Evolutionary conservation across 768 basidiomycete genomes (phyloP).

Genomic region (Lyophyllum semitale): DNA sequence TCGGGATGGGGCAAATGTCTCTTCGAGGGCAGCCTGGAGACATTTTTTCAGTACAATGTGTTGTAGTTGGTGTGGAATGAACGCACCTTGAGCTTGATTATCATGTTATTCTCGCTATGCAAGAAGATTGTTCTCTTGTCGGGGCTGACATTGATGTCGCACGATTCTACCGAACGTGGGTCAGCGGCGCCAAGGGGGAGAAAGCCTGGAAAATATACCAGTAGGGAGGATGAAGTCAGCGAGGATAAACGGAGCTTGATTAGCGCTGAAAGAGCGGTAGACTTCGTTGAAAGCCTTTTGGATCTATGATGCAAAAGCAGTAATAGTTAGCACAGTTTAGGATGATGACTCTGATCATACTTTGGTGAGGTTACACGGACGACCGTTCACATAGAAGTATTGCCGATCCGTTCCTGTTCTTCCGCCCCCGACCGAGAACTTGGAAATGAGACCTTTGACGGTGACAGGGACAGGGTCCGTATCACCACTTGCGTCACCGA

Average conservation of each 20-base stretch:
- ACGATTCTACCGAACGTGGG: conserved; percentile 53
- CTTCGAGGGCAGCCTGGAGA: conserved; percentile 63
- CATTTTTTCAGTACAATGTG: neutral
- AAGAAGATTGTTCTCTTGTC: conserved; percentile 96
- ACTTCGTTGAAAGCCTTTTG: conserved; percentile 92
- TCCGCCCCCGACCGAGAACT: conserved; percentile 74
- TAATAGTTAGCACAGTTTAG: neutral
- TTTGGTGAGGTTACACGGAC: conserved; percentile 82
- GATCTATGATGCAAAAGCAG: conserved; percentile 44
- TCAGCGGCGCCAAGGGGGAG: neutral
- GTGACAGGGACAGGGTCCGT: conserved; percentile 40
- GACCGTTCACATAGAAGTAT: conserved; percentile 89
- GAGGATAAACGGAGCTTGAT: conserved; percentile 79
- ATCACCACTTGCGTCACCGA: conserved; percentile 14
- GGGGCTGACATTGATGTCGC: conserved; percentile 94
- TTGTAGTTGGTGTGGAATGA: no score
- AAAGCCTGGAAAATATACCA: conserved; percentile 42
- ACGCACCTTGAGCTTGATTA: conserved; percentile 75
- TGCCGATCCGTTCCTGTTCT: conserved; percentile 83
- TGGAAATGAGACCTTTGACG: conserved; percentile 82
- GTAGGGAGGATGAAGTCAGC: conserved; percentile 84
- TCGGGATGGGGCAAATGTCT: conserved; percentile 65
- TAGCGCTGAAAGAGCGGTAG: conserved; percentile 76
- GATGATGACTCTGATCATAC: conserved; percentile 32
- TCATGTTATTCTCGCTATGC: conserved; percentile 81